Evolutionary conservation across 2,329 filamentous ascomycete species (phyloP).

Genomic region (Pseudogymnoascus sp.): DNA sequence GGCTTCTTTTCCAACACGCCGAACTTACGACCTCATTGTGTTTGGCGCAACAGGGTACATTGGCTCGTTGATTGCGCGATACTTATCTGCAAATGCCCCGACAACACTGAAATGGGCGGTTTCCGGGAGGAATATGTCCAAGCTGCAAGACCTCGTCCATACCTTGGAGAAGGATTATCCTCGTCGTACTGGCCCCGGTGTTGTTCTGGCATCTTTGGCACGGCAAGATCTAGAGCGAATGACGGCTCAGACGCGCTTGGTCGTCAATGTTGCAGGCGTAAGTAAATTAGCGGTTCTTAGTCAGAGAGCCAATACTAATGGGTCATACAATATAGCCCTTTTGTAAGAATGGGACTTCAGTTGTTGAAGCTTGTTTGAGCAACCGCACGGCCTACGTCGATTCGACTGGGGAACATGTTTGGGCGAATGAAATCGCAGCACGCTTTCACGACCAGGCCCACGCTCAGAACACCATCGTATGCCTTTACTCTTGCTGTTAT

Average conservation of each 20-base stretch:
- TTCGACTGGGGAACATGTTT: neutral
- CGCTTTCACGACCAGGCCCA: neutral
- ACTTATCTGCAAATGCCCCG: conserved; percentile 61
- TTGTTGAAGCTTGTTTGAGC: neutral
- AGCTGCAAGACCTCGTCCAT: conserved; percentile 30
- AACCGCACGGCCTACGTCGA: neutral
- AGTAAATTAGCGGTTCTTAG: neutral
- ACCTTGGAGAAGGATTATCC: neutral
- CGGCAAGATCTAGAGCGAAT: neutral
- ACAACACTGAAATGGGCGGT: conserved; percentile 80
- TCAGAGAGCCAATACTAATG: neutral
- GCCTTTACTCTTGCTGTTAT: neutral
- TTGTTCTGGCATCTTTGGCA: neutral
- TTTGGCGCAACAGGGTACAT: conserved; percentile 75
- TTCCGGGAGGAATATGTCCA: conserved; percentile 69
- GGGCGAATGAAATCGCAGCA: neutral
- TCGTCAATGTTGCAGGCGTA: neutral
- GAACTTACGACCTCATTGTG: conserved; percentile 54
- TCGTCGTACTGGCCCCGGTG: neutral
- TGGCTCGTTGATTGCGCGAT: conserved; percentile 65
- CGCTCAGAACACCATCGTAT: neutral
- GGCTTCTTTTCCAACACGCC: conserved; percentile 12
- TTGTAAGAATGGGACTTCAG: neutral
- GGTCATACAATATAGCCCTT: neutral
- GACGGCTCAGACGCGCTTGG: neutral